Base-by-base conservation (phyloP, 2,329 filamentous ascomycete species). In the Onygenales sp. region DNA sequence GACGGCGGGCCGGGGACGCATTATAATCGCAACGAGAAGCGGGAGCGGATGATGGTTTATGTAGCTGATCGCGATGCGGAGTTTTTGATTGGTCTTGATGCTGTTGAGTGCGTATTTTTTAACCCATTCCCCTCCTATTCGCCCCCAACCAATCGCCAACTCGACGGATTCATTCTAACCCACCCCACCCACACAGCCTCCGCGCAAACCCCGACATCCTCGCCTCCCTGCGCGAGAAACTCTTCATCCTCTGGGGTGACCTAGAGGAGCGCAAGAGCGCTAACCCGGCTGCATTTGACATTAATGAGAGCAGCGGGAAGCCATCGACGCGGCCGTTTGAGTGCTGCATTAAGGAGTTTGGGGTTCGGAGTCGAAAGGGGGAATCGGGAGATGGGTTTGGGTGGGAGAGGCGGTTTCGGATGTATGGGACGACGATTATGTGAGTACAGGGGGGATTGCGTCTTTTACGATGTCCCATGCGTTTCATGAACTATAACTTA, bases 231-330 rank as follows among this genome's bases (percentile, higher is more conserved):
- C 79, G 81, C 50, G 81, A 94, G 60, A 84, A 80, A 60, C 74
- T 96, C 53, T 92, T 85, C 64, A 72, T 82, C 38, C 75, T 96
- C 1, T 97, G 92, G 91, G 92, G 92, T 1, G 81, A 95, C 56
- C 74, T 96, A 1, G 84, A 91, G 64, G 89, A 95, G 64, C 67
- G 73, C 47, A 89, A 87, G 64, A 61, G 63, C 2, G 65, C 60
- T n/a, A 61, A 66, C 2, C 59, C 67, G 17, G 56, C 58, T 39
- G 52, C 54, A 43, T 58, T 57, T 44, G 50, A 60, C 43, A 38
- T 54, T n/a, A 50, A 53, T 17, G 50, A 54, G 31, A 53, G 60
- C 55, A 61, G 54, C n/a, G 60, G 55, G 4, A 53, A 78, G 3
- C 73, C 72, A 1, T 84, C 84, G 53, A 75, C 72, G 35, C 39